A percentile compares a stretch with the other conserved stretches of the same genome.
Conservation (phyloP, 2,329 filamentous ascomycete genomes). For the Simplicillium aogashimaense region DNA sequence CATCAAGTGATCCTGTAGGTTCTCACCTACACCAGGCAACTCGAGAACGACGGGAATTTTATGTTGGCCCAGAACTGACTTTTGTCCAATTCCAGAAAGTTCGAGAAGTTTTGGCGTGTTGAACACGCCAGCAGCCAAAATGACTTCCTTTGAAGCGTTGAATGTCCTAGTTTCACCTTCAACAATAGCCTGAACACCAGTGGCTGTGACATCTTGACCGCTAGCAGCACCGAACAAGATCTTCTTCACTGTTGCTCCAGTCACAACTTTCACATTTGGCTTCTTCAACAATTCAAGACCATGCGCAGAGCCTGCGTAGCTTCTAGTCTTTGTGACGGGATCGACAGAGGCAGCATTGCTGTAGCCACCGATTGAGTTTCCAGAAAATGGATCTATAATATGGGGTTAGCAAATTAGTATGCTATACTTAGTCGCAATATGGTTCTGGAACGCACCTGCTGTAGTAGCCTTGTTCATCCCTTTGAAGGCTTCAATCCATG, state of each 20-base stretch:
- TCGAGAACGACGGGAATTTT: constrained; percentile 20
- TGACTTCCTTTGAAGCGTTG: constrained; percentile 25
- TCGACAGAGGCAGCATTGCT: constrained; percentile 13
- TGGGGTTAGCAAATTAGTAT: too few relatives aligned
- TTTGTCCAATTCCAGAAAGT: constrained; percentile 29
- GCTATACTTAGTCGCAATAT: too few relatives aligned
- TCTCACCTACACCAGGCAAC: constrained; percentile 26
- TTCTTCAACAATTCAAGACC: constrained; percentile 9
- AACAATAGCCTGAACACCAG: constrained; percentile 10
- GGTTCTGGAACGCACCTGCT: constrained; percentile 2
- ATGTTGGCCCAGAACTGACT: constrained; percentile 18
- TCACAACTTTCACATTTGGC: constrained; percentile 15
- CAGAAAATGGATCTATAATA: constrained; percentile 11
- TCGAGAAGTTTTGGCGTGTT: constrained; percentile 32
- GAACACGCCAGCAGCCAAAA: constrained; percentile 30
- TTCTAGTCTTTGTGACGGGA: constrained; percentile 12
- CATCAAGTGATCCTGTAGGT: constrained; percentile 23
- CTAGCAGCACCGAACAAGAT: constrained; percentile 11
- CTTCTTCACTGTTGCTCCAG: constrained; percentile 12
- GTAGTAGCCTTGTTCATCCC: constrained; percentile 9
- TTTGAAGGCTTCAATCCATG: not conserved
- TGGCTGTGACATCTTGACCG: constrained; percentile 8
- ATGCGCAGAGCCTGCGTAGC: constrained; percentile 15
- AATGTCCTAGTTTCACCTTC: constrained; percentile 9
- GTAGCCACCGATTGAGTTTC: constrained; percentile 7